Evolutionary conservation across 257 asterid species (phyloP).

Genomic region (Schizonepeta tenuifolia): DNA sequence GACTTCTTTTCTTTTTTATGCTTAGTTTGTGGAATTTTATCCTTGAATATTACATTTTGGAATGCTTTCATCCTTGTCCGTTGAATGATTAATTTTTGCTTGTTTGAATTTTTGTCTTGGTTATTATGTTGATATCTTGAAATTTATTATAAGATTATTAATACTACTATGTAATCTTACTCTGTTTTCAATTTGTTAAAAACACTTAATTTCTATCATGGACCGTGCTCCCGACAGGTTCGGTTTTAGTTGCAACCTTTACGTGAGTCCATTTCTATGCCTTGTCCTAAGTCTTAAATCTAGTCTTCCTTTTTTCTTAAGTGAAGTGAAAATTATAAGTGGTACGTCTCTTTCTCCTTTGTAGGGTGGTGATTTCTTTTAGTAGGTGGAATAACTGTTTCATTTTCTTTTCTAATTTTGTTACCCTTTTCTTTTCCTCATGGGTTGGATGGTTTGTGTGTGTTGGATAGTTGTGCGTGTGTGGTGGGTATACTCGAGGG

Average conservation of each 20-base stretch:
- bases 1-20: not conserved
- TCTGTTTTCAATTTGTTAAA: not conserved
- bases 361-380: no score
- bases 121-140: conserved; percentile 12
- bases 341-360: not conserved
- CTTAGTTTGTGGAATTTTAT: conserved; percentile 37
- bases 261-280: not conserved
- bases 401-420: not conserved
- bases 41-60: conserved; percentile 29
- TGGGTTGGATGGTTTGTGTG: no score
- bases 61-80: conserved; percentile 26
- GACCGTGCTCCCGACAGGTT: not conserved
- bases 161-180: conserved; percentile 19
- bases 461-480: no score
- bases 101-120: conserved; percentile 22
- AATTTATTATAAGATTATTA: not conserved
- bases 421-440: no score
- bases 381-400: no score
- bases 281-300: not conserved
- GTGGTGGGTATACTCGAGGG: no score
- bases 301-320: not conserved
- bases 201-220: not conserved
- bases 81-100: conserved; percentile 24
- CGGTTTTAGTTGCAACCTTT: not conserved
- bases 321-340: no score